Conservation (phyloP, 108 stramenopile species). For the Cyclotella cryptica region DNA sequence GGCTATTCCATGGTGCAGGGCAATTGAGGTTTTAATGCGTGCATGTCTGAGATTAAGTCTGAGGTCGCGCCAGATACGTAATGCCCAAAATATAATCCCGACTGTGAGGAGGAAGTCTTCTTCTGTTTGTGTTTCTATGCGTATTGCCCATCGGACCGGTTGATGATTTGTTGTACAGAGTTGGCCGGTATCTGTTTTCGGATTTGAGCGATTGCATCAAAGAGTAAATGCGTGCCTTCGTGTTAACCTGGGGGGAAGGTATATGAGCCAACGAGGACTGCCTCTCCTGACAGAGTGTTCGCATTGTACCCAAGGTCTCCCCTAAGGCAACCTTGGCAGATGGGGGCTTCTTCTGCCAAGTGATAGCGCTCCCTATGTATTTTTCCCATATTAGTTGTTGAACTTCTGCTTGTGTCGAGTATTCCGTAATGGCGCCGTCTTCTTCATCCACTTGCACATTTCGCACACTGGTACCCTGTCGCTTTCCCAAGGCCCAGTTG, state of each 20-base stretch:
- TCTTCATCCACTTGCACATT: conserved; percentile 4
- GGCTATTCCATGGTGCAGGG: neutral
- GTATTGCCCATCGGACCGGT: neutral
- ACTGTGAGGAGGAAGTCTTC: conserved; percentile 22
- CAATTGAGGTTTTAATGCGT: conserved; percentile 20
- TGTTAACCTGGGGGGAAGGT: neutral
- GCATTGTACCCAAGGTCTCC: too few species aligned
- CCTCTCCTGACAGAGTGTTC: too few species aligned
- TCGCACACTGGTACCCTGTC: neutral
- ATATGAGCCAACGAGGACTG: conserved; percentile 12
- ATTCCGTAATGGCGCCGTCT: neutral
- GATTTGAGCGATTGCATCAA: neutral
- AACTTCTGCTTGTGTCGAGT: neutral
- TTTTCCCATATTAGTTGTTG: neutral
- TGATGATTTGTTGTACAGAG: neutral
- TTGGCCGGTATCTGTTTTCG: neutral
- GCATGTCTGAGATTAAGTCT: too few species aligned
- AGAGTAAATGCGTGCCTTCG: too few species aligned
- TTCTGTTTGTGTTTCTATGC: too few species aligned
- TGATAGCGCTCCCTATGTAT: too few species aligned
- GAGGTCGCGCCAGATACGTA: too few species aligned
- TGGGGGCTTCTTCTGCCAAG: too few species aligned
- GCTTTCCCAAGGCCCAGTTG: conserved; percentile 8
- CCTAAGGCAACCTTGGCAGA: too few species aligned
- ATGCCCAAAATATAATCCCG: conserved; percentile 15